phyloP scores from a whole-genome alignment of 179 eudicot species.

The Spinacia oleracea region DNA sequence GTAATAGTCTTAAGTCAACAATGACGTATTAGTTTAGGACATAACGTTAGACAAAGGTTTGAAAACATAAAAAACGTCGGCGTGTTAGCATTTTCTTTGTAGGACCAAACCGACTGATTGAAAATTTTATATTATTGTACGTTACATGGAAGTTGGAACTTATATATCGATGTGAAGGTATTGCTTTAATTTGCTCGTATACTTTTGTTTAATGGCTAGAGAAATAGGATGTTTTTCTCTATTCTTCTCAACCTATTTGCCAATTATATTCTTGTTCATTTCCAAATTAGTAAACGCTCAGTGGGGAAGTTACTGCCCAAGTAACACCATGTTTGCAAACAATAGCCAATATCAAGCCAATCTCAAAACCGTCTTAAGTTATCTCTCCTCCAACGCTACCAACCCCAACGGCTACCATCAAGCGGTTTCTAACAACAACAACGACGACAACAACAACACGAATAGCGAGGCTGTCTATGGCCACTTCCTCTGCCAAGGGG shows the following conservation, averaged over 20 bases:
- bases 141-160: too few species aligned
- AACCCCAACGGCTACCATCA: constrained; percentile 15
- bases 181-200: too few species aligned
- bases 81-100: too few species aligned
- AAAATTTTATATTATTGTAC: too few species aligned
- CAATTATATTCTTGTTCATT: neutral
- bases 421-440: neutral
- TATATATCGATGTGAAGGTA: too few species aligned
- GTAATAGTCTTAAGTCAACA: too few species aligned
- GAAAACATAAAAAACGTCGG: too few species aligned
- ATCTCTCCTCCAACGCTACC: constrained; percentile 21
- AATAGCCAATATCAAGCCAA: constrained; percentile 15
- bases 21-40: too few species aligned
- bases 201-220: neutral
- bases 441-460: neutral
- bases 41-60: too few species aligned
- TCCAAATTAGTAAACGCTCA: neutral
- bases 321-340: constrained; percentile 14
- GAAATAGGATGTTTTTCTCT: neutral
- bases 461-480: constrained; percentile 19
- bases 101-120: too few species aligned
- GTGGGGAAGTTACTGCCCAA: neutral
- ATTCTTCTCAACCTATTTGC: neutral
- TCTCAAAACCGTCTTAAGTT: constrained; percentile 20
- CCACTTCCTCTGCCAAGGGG: constrained; percentile 40